These are phyloP conservation scores for Ceratobasidium sp. DNA, from an alignment of 1,284 basidiomycete species.

Conservation along the genomic window DNA sequence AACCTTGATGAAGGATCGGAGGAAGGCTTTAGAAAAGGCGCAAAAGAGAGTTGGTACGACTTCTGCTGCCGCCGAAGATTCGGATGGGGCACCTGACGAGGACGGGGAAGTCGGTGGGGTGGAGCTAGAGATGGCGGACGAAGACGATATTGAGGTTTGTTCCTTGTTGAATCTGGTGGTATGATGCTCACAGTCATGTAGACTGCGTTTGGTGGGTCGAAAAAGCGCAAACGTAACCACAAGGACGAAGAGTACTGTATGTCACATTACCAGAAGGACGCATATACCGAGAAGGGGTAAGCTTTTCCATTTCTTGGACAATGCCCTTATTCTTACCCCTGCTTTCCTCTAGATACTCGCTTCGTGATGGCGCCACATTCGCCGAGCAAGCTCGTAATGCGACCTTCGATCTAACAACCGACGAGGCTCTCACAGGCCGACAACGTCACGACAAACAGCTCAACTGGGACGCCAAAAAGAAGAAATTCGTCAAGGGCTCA, in stretches of 20 bases:
- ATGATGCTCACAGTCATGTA: conserved; percentile 49
- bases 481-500: conserved; percentile 87
- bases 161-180: conserved; percentile 5
- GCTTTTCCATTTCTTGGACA: conserved; percentile 45
- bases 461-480: conserved; percentile 96
- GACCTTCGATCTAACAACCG: conserved; percentile 83
- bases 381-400: conserved; percentile 80
- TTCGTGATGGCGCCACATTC: conserved; percentile 82
- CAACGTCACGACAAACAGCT: conserved; percentile 69
- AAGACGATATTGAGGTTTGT: conserved; percentile 73
- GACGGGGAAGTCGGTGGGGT: conserved; percentile 49
- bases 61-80: conserved; percentile 50
- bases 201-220: conserved; percentile 74
- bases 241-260: conserved; percentile 90
- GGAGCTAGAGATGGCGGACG: conserved; percentile 71
- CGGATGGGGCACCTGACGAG: conserved; percentile 51
- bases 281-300: conserved; percentile 86
- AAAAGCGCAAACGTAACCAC: conserved; percentile 58
- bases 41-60: conserved; percentile 53
- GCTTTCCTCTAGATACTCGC: conserved; percentile 70
- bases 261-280: conserved; percentile 86
- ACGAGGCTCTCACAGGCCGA: conserved; percentile 67
- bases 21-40: conserved; percentile 76
- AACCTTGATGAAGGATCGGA: conserved; percentile 85
- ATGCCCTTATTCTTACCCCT: background rate